Evolutionary conservation across 2,329 filamentous ascomycete species (phyloP).

Genomic region (Biscogniauxia sp.): DNA sequence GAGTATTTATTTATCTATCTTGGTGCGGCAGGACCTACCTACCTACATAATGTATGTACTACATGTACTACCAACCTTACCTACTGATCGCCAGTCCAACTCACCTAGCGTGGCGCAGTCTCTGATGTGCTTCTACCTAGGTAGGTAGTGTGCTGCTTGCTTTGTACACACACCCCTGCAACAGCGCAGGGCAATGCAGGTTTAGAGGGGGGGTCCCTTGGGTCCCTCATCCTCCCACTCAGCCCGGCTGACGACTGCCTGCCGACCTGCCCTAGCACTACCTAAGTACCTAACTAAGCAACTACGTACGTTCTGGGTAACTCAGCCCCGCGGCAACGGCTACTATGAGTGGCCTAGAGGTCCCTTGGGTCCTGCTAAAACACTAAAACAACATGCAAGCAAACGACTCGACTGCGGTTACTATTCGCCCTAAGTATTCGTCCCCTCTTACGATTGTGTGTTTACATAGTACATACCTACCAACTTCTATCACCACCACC

Average conservation of each 20-base stretch:
- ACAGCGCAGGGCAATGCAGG: slow-evolving; percentile 10
- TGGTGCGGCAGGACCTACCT: slow-evolving; percentile 3
- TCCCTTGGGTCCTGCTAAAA: not conserved
- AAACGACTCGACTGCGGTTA: not conserved
- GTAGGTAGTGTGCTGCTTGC: no score
- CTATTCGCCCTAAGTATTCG: not conserved
- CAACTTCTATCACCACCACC: no score
- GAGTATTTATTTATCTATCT: slow-evolving; percentile 24
- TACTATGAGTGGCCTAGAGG: not conserved
- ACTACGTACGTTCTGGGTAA: not conserved
- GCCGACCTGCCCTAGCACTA: slow-evolving; percentile 2
- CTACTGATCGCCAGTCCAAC: slow-evolving; percentile 16
- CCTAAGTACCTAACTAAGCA: not conserved
- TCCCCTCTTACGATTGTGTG: not conserved
- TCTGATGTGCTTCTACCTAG: slow-evolving; percentile 3
- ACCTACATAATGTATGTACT: no score
- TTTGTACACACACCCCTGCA: slow-evolving; percentile 1
- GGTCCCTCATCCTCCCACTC: not conserved
- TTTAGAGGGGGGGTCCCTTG: not conserved
- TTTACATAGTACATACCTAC: no score
- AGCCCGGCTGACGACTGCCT: slow-evolving; percentile 17
- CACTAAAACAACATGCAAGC: not conserved
- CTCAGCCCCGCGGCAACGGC: not conserved
- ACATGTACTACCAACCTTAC: no score
- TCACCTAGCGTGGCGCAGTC: slow-evolving; percentile 29